phyloP scores from a whole-genome alignment of 495 filamentous ascomycete genomes.

The Gamarada debralockiae region DNA sequence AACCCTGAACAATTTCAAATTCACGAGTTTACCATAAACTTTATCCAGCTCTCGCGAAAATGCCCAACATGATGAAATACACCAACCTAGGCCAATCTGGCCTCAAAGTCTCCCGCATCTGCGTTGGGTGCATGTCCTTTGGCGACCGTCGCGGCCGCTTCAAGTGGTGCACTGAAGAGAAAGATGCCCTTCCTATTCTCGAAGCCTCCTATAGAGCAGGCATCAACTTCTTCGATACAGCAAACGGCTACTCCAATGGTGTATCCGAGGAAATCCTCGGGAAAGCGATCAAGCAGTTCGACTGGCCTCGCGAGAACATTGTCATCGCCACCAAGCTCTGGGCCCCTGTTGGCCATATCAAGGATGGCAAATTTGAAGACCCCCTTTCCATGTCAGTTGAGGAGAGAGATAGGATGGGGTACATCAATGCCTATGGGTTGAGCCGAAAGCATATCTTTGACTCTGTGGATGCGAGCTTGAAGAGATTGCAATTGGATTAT shows the following conservation, averaged over 20 bases:
- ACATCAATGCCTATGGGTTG: constrained; percentile 32
- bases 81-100: constrained; percentile 58
- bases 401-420: constrained; percentile 5
- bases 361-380: not conserved
- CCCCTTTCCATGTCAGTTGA: not conserved
- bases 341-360: constrained; percentile 35
- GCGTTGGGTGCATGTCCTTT: constrained; percentile 66
- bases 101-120: constrained; percentile 60
- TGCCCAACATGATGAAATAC: constrained; percentile 19
- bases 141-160: constrained; percentile 46
- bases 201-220: constrained; percentile 65
- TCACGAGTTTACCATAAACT: no score
- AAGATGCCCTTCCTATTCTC: constrained; percentile 58
- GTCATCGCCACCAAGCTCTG: constrained; percentile 76
- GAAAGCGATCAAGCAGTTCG: constrained; percentile 70
- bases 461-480: constrained; percentile 53
- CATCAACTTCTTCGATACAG: constrained; percentile 74
- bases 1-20: no score
- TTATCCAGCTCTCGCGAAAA: not conserved
- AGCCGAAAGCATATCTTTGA: constrained; percentile 57
- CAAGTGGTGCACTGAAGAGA: constrained; percentile 55
- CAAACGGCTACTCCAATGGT: constrained; percentile 64
- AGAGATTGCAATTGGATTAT: constrained; percentile 52
- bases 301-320: constrained; percentile 68
- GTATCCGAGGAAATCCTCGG: constrained; percentile 65